Conservation (phyloP, 495 filamentous ascomycete genomes). For the Melanomma pulvis-pyrius region DNA sequence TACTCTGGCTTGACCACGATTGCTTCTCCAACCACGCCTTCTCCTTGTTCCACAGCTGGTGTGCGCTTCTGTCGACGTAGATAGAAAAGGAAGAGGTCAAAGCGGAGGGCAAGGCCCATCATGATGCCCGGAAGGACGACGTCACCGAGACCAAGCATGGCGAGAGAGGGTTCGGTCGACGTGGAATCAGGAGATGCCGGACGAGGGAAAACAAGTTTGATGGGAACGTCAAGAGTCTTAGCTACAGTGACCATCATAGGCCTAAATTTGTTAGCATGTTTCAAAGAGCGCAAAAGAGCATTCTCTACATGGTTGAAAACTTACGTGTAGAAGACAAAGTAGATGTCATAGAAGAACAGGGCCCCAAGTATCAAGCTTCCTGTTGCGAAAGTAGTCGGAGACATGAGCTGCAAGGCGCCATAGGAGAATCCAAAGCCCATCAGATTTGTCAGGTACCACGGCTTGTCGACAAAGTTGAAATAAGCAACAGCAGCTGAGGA, state of each 20-base stretch:
- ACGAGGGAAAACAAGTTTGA: slow-evolving; percentile 86
- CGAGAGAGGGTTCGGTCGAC: slow-evolving; percentile 52
- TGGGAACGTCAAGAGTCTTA: slow-evolving; percentile 84
- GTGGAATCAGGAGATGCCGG: slow-evolving; percentile 52
- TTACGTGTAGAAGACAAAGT: slow-evolving; percentile 94
- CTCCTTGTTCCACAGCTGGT: background rate
- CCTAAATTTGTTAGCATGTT: slow-evolving; percentile 33
- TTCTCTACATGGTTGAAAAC: slow-evolving; percentile 27
- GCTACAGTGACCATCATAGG: slow-evolving; percentile 97
- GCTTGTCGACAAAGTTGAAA: slow-evolving; percentile 72
- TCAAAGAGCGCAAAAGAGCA: background rate
- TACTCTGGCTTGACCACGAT: slow-evolving; percentile 57
- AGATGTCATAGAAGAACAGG: slow-evolving; percentile 93
- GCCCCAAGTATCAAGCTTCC: slow-evolving; percentile 75
- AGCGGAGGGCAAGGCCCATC: slow-evolving; percentile 82
- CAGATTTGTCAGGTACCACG: slow-evolving; percentile 83
- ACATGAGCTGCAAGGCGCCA: slow-evolving; percentile 76
- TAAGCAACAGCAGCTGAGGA: slow-evolving; percentile 61
- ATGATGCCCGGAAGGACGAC: slow-evolving; percentile 94
- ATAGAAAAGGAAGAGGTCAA: slow-evolving; percentile 86
- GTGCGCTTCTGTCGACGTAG: slow-evolving; percentile 54
- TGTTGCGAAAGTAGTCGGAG: slow-evolving; percentile 85
- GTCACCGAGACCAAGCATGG: slow-evolving; percentile 92
- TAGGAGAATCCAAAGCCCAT: slow-evolving; percentile 88
- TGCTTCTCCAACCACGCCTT: background rate